phyloP scores from a whole-genome alignment of 2,329 filamentous ascomycete species.

The Xylaria polymorpha region DNA sequence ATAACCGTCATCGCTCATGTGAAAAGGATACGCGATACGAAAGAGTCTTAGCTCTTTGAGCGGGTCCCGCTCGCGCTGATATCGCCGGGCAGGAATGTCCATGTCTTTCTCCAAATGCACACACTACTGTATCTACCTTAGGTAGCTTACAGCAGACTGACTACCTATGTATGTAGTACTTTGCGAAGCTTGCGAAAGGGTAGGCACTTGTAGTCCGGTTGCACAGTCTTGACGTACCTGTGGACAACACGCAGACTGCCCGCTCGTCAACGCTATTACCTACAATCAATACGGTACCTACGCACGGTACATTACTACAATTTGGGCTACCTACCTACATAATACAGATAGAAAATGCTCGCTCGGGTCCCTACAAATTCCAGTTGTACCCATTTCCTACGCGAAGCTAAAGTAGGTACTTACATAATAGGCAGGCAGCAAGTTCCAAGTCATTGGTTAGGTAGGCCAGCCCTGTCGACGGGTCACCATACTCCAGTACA shows the following conservation, averaged over 20 bases:
- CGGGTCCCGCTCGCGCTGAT: slow-evolving; percentile 9
- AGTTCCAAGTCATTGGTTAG: slow-evolving; percentile 24
- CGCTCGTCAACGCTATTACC: no score
- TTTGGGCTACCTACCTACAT: neutral
- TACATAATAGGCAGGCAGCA: neutral
- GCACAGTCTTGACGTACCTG: slow-evolving; percentile 31
- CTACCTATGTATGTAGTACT: no score
- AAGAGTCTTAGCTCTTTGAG: neutral
- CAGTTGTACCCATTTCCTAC: slow-evolving; percentile 24
- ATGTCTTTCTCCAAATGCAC: neutral
- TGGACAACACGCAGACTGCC: slow-evolving; percentile 21
- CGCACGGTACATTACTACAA: neutral
- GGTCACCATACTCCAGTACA: neutral
- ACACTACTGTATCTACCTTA: neutral
- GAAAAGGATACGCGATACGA: slow-evolving; percentile 10
- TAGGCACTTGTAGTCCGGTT: slow-evolving; percentile 14
- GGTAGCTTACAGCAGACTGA: neutral
- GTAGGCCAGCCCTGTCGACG: slow-evolving; percentile 9
- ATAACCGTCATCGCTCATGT: slow-evolving; percentile 11
- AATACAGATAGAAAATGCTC: slow-evolving; percentile 3
- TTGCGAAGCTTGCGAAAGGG: slow-evolving; percentile 18
- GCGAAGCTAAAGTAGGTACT: slow-evolving; percentile 17
- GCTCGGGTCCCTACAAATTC: slow-evolving; percentile 21
- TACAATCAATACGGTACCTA: no score
- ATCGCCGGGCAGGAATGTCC: slow-evolving; percentile 3